Evolutionary conservation across 305 asterid species (phyloP).

Genomic region (Solanum chacoense): DNA sequence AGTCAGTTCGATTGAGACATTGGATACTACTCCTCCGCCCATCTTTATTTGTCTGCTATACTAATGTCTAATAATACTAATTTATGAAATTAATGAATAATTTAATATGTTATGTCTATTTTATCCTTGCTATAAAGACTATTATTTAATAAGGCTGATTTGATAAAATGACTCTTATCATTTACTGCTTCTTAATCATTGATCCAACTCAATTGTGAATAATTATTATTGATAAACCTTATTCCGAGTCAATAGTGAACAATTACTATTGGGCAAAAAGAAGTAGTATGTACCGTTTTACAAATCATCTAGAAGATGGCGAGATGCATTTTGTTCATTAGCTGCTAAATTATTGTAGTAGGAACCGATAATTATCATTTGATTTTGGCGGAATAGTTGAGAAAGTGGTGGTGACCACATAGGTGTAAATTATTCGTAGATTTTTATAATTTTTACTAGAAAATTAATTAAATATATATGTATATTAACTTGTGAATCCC

Average conservation of each 20-base stretch:
- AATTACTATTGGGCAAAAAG: background rate
- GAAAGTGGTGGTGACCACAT: background rate
- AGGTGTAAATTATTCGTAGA: too few species aligned
- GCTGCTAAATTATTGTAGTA: background rate
- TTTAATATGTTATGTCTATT: too few species aligned
- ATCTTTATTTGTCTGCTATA: accelerated
- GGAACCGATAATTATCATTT: background rate
- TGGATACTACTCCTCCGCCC: background rate
- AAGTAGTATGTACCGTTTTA: background rate
- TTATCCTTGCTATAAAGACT: too few species aligned
- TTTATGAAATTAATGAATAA: too few species aligned
- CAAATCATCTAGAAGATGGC: background rate
- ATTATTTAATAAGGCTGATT: too few species aligned
- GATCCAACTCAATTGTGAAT: too few species aligned
- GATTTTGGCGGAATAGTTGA: background rate
- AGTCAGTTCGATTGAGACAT: background rate
- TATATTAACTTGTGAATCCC: background rate
- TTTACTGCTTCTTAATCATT: too few species aligned
- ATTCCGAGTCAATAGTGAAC: accelerated
- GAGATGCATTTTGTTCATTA: background rate
- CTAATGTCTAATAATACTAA: accelerated
- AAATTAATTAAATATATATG: too few species aligned
- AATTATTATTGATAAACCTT: accelerated
- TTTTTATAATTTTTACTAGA: too few species aligned
- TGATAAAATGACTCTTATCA: accelerated